Evolutionary conservation across 2,329 filamentous ascomycete genomes (phyloP).

Genomic region (Nannizziopsis arthrosporioides): DNA sequence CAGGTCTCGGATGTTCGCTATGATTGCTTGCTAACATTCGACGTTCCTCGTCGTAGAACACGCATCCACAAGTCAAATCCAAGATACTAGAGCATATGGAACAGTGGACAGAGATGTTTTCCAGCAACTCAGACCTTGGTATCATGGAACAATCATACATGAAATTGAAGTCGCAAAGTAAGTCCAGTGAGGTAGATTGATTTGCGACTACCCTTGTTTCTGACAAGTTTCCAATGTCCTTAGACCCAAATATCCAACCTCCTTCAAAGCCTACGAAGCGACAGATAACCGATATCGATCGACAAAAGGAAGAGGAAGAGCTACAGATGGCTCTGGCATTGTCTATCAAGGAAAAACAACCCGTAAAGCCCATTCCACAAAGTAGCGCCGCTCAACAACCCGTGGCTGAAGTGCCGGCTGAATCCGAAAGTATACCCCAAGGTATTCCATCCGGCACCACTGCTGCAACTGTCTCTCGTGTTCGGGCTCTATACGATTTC

Average conservation of each 20-base stretch:
- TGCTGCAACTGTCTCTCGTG: conserved; percentile 87
- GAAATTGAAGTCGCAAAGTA: conserved; percentile 63
- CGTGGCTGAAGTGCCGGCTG: conserved; percentile 26
- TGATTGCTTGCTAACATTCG: not conserved
- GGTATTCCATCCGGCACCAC: conserved; percentile 68
- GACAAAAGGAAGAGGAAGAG: conserved; percentile 93
- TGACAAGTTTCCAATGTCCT: conserved; percentile 14
- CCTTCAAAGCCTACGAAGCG: conserved; percentile 91
- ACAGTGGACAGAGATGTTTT: conserved; percentile 93
- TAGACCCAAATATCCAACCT: conserved; percentile 78
- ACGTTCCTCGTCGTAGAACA: conserved; percentile 46
- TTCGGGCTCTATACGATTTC: conserved; percentile 89
- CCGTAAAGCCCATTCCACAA: conserved; percentile 26
- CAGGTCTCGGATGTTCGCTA: not conserved
- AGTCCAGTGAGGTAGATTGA: conserved; percentile 15
- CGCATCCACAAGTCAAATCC: conserved; percentile 88
- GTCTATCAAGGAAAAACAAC: conserved; percentile 73
- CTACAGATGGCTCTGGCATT: conserved; percentile 89
- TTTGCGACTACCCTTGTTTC: not conserved
- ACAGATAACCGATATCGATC: conserved; percentile 76
- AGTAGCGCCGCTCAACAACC: conserved; percentile 24
- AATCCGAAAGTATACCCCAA: conserved; percentile 35
- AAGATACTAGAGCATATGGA: conserved; percentile 96
- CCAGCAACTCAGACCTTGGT: conserved; percentile 74
- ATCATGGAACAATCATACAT: conserved; percentile 96